These are phyloP conservation scores for Penicillium sp. DNA, from an alignment of 2,329 filamentous ascomycete species.

Conservation along the genomic window DNA sequence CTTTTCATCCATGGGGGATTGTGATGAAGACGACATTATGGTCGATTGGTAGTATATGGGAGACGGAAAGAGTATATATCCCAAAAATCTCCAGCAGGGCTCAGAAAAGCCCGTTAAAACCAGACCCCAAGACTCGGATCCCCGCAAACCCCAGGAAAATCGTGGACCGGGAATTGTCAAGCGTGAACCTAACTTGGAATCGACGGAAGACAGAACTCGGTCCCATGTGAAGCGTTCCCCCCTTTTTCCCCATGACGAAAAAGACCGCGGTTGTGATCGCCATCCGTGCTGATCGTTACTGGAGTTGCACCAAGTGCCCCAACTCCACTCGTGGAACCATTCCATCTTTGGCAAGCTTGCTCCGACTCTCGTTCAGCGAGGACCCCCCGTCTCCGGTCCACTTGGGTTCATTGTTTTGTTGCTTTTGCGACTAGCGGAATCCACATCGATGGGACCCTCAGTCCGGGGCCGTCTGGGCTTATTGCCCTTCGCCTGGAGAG, in stretches of 20 bases:
- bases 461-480: neutral
- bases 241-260: conserved; percentile 4
- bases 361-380: neutral
- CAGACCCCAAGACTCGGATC: no score
- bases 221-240: conserved; percentile 21
- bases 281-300: conserved; percentile 21
- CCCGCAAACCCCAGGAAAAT: conserved; percentile 1
- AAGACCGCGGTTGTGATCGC: conserved; percentile 25
- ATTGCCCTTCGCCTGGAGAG: neutral
- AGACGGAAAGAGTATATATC: no score
- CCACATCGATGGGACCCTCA: neutral
- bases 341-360: neutral
- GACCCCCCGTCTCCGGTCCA: neutral
- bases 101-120: neutral
- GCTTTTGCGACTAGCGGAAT: neutral
- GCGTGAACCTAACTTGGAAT: neutral
- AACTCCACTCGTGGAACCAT: neutral
- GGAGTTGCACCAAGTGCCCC: neutral
- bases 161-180: no score
- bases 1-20: conserved; percentile 18
- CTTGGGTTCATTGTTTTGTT: neutral
- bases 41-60: no score
- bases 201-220: conserved; percentile 1
- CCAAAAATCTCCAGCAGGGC: neutral
- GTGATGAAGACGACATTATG: conserved; percentile 20